phyloP scores from a whole-genome alignment of 2,329 filamentous ascomycete genomes.

The Xylaria sp. region DNA sequence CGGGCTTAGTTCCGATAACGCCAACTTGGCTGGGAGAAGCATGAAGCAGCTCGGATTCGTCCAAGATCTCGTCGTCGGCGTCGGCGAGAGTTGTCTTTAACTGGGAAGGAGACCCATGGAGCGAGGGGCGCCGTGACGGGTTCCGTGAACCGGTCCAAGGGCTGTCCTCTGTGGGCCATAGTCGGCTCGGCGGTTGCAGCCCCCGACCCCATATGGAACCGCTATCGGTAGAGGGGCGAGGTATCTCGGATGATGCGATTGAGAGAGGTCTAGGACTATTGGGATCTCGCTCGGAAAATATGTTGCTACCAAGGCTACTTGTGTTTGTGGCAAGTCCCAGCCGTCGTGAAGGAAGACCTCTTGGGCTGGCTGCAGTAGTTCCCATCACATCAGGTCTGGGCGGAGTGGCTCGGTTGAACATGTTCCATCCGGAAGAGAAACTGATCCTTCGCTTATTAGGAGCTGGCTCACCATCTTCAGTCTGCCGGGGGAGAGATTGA shows the following conservation, averaged over 20 bases:
- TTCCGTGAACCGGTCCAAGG: conserved; percentile 67
- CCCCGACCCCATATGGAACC: conserved; percentile 76
- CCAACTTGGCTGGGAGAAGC: conserved; percentile 69
- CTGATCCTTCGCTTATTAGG: conserved; percentile 68
- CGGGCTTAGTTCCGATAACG: conserved; percentile 83
- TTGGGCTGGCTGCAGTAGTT: conserved; percentile 44
- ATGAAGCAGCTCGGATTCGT: conserved; percentile 66
- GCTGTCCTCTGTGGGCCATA: conserved; percentile 73
- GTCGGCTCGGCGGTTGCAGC: conserved; percentile 62
- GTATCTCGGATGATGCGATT: conserved; percentile 75
- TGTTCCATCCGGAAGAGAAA: conserved; percentile 66
- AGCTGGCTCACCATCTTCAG: conserved; percentile 65
- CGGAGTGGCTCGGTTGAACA: conserved; percentile 65
- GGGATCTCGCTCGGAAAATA: conserved; percentile 66
- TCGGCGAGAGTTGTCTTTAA: conserved; percentile 71
- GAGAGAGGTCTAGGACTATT: conserved; percentile 74
- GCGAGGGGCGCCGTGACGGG: conserved; percentile 82
- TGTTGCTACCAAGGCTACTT: conserved; percentile 59
- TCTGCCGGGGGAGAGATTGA: conserved; percentile 77
- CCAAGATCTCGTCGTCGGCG: conserved; percentile 72
- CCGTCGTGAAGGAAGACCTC: conserved; percentile 46
- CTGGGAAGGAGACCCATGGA: conserved; percentile 78
- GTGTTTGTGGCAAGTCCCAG: conserved; percentile 52
- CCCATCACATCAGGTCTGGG: conserved; percentile 56
- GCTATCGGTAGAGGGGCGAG: conserved; percentile 82